phyloP scores from a whole-genome alignment of 208 protist genomes.

The Balamuthia mandrillaris region DNA sequence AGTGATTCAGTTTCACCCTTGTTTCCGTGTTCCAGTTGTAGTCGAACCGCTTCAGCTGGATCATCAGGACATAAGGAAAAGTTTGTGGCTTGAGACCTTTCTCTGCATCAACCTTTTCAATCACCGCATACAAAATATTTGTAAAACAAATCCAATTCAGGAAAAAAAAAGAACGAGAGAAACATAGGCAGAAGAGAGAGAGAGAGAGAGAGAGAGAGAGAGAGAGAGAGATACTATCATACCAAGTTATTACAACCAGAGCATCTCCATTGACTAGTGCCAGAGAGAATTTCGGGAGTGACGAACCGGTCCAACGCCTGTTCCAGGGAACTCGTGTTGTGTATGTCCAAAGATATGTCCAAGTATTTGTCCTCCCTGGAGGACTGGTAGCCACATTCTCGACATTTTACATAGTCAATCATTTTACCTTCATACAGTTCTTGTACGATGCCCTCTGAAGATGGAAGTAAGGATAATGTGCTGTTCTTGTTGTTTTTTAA shows the following conservation, averaged over 20 bases:
- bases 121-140: too few relatives aligned
- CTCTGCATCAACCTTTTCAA: not conserved
- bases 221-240: too few relatives aligned
- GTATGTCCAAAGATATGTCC: slow-evolving; percentile 17
- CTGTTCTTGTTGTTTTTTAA: too few relatives aligned
- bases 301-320: slow-evolving; percentile 20
- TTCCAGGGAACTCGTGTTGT: not conserved
- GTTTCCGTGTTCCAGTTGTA: slow-evolving; percentile 42
- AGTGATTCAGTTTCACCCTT: slow-evolving; percentile 49
- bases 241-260: not conserved
- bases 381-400: slow-evolving; percentile 12
- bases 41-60: slow-evolving; percentile 61
- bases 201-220: too few relatives aligned
- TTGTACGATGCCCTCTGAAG: slow-evolving; percentile 24
- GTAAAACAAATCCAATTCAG: not conserved
- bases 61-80: slow-evolving; percentile 48
- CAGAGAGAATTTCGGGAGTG: not conserved
- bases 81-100: slow-evolving; percentile 42
- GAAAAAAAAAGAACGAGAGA: not conserved
- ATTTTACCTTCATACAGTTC: slow-evolving; percentile 49
- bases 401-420: slow-evolving; percentile 45
- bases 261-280: not conserved
- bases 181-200: not conserved
- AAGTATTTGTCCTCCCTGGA: not conserved
- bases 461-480: too few relatives aligned